Evolutionary conservation across 768 basidiomycete species (phyloP).

Genomic region (Pleurotus cornucopiae): DNA sequence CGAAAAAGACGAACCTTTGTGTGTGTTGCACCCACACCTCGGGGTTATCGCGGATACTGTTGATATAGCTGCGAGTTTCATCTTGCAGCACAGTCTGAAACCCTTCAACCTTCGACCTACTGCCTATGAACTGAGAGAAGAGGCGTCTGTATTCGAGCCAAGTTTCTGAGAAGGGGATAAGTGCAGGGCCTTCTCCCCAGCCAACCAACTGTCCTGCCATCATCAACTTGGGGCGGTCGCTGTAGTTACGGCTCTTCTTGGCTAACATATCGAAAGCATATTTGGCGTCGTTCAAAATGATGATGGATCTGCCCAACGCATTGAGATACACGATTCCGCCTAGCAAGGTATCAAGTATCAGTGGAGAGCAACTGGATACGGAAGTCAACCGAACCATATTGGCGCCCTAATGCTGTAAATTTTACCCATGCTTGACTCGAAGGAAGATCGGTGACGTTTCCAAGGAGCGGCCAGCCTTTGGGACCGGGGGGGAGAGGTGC

Average conservation of each 20-base stretch:
- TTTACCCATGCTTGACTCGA: not conserved
- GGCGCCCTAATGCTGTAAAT: not conserved
- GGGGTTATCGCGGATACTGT: not conserved
- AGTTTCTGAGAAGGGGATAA: not conserved
- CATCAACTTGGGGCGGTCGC: not conserved
- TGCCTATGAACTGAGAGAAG: not conserved
- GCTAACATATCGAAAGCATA: not conserved
- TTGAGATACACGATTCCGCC: not conserved
- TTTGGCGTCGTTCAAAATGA: not conserved
- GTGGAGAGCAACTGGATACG: not conserved
- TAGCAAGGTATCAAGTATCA: not conserved
- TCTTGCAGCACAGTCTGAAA: not conserved
- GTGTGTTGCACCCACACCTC: not conserved
- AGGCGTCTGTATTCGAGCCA: not conserved
- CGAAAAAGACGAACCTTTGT: not conserved
- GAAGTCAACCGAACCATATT: not conserved
- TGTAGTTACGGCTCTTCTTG: not conserved
- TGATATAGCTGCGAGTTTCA: not conserved
- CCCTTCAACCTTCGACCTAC: not conserved
- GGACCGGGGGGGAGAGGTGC: not conserved
- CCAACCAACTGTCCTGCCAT: not conserved
- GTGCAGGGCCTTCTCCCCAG: not conserved
- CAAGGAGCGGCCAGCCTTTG: not conserved
- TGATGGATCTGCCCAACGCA: not conserved
- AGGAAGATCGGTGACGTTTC: not conserved